Evolutionary conservation across 2,329 filamentous ascomycete genomes (phyloP).

Genomic region (Talaromyces verruculosus): DNA sequence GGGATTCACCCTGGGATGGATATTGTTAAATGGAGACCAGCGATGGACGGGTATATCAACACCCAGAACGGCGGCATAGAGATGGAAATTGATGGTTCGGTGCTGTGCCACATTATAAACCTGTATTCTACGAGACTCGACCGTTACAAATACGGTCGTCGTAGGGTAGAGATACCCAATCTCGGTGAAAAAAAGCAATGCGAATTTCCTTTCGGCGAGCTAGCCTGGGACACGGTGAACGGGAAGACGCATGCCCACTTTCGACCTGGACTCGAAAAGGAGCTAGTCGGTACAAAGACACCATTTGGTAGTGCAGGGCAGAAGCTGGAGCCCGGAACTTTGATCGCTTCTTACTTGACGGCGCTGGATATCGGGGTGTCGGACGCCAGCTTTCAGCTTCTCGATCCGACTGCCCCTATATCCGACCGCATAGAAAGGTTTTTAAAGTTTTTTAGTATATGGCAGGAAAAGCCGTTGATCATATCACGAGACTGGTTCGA

Average conservation of each 20-base stretch:
- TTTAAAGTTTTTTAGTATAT: neutral
- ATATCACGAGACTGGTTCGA: neutral
- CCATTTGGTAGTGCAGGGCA: neutral
- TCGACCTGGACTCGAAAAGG: neutral
- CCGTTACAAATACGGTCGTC: neutral
- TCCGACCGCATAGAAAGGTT: neutral
- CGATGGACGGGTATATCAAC: neutral
- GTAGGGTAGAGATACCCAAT: neutral
- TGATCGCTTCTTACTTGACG: neutral
- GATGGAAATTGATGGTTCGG: neutral
- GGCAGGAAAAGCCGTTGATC: neutral
- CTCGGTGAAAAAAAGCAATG: neutral
- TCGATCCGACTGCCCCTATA: neutral
- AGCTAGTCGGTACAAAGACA: neutral
- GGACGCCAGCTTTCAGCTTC: neutral
- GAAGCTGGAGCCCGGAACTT: neutral
- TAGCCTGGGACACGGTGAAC: neutral
- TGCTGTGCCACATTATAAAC: neutral
- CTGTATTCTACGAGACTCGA: neutral
- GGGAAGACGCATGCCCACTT: neutral
- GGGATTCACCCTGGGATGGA: neutral
- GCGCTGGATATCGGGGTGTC: neutral
- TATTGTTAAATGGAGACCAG: neutral
- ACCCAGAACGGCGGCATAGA: neutral
- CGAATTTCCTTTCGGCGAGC: neutral